phyloP scores from a whole-genome alignment of 768 basidiomycete species.

The Collybia sp. region DNA sequence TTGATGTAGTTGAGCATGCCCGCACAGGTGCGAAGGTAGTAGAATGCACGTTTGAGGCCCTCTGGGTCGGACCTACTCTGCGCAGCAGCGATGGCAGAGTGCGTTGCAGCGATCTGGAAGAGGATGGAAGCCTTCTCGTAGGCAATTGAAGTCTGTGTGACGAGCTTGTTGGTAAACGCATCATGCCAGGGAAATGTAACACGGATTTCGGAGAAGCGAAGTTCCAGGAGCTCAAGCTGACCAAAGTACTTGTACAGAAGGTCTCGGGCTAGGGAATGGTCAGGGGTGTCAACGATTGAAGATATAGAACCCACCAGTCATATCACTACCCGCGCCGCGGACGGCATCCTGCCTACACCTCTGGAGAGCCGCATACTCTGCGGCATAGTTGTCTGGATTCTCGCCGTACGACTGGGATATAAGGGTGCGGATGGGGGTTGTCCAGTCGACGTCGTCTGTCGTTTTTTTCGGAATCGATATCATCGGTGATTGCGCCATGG shows the following conservation, averaged over 20 bases:
- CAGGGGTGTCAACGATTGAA: neutral
- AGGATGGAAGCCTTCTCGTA: conserved; percentile 98
- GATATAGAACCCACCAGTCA: conserved; percentile 55
- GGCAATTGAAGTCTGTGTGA: conserved; percentile 93
- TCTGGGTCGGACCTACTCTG: conserved; percentile 88
- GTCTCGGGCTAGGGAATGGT: conserved; percentile 60
- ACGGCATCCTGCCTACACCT: conserved; percentile 95
- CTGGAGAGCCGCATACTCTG: conserved; percentile 82
- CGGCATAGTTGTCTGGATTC: conserved; percentile 80
- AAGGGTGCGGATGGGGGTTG: conserved; percentile 75
- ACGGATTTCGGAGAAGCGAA: conserved; percentile 94
- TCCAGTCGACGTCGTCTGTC: conserved; percentile 98
- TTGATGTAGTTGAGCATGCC: conserved; percentile 99
- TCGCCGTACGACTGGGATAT: conserved; percentile 94
- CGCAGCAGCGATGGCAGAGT: conserved; percentile 84
- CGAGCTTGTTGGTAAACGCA: conserved; percentile 92
- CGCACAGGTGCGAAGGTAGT: conserved; percentile 84
- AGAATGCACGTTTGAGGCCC: conserved; percentile 89
- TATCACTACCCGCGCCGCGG: conserved; percentile 91
- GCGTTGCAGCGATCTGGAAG: conserved; percentile 92
- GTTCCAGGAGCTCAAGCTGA: conserved; percentile 93
- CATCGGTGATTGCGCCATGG: conserved; percentile 79
- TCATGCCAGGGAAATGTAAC: conserved; percentile 97
- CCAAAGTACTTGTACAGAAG: conserved; percentile 99
- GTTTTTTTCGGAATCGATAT: conserved; percentile 90